Evolutionary conservation across 257 asterid genomes (phyloP).

Genomic region (Forsythia viridissima): DNA sequence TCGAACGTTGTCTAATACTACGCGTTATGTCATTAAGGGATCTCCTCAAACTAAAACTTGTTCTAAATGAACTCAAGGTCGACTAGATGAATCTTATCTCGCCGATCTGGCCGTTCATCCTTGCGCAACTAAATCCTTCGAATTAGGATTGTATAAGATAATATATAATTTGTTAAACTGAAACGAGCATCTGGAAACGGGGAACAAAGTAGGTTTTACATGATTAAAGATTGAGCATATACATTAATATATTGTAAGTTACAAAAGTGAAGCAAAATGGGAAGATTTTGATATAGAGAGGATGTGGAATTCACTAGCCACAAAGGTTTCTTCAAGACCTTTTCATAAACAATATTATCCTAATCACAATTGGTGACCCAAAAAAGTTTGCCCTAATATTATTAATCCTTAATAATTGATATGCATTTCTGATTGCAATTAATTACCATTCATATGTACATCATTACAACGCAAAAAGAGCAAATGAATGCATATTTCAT

Average conservation of each 20-base stretch:
- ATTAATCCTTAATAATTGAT: conserved; percentile 15
- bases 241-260: not conserved
- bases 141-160: not conserved
- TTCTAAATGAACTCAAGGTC: not conserved
- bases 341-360: conserved; percentile 36
- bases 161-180: conserved; percentile 2
- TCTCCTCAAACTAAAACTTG: not conserved
- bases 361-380: conserved; percentile 12
- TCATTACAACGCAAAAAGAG: conserved; percentile 21
- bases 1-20: not conserved
- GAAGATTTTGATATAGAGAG: conserved; percentile 18
- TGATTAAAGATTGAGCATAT: conserved; percentile 27
- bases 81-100: not conserved
- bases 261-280: conserved; percentile 13
- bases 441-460: conserved; percentile 25
- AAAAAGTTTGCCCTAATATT: conserved; percentile 6
- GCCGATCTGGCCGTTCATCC: not conserved
- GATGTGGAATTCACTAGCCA: conserved; percentile 37
- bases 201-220: conserved; percentile 35
- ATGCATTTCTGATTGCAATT: conserved; percentile 32
- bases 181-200: conserved; percentile 33
- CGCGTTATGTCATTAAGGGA: too few relatives aligned
- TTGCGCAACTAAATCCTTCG: not conserved
- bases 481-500: conserved; percentile 26
- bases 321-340: conserved; percentile 32